These are phyloP conservation scores for Chlorella sp. DNA, from an alignment of 139 green algal species.

Conservation along the genomic window DNA sequence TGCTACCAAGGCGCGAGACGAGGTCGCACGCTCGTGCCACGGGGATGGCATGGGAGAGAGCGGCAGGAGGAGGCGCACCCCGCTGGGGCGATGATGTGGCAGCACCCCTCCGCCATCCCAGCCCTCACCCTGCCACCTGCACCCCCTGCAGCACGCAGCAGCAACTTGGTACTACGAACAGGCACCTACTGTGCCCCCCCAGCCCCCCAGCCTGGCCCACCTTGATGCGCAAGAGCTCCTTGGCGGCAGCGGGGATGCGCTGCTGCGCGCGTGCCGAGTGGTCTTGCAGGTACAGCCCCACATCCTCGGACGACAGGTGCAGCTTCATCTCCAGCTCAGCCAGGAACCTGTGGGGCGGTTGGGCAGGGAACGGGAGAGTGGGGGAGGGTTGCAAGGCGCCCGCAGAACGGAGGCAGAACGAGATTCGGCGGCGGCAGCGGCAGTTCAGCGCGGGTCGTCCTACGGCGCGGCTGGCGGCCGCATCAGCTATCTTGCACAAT, in stretches of 20 bases:
- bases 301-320: constrained; percentile 85
- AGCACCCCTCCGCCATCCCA: not conserved
- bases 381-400: no score
- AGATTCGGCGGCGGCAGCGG: not conserved
- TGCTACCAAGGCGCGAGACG: no score
- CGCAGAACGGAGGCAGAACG: not conserved
- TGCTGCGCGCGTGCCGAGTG: constrained; percentile 69
- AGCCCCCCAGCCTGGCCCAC: constrained; percentile 5
- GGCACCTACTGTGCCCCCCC: not conserved
- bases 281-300: constrained; percentile 71
- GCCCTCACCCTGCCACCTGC: not conserved
- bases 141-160: not conserved
- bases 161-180: not conserved
- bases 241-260: constrained; percentile 84
- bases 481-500: not conserved
- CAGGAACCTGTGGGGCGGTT: constrained; percentile 58
- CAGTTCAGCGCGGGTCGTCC: no score
- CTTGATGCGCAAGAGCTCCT: constrained; percentile 75
- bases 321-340: constrained; percentile 86
- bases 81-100: no score
- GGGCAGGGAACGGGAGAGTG: not conserved
- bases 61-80: no score
- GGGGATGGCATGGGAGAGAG: no score
- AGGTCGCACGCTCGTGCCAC: no score
- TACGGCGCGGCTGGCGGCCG: not conserved